Evolutionary conservation across 768 basidiomycete species (phyloP).

Genomic region (Lentinula raphanica): DNA sequence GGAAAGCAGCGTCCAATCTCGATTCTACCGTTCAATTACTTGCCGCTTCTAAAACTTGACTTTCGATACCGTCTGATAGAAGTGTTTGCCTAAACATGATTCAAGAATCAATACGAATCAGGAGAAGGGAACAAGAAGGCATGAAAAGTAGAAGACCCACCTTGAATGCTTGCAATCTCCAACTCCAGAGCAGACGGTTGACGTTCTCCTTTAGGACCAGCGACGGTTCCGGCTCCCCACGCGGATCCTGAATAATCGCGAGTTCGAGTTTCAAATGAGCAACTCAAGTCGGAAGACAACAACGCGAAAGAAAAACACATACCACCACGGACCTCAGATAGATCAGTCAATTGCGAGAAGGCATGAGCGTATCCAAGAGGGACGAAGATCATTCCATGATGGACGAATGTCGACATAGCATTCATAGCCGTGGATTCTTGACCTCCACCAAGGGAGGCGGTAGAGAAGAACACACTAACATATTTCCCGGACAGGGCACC

Average conservation of each 20-base stretch:
- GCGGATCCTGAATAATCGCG: slow-evolving; percentile 56
- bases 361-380: slow-evolving; percentile 64
- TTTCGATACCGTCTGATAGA: slow-evolving; percentile 43
- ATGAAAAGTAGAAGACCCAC: background rate
- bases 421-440: slow-evolving; percentile 58
- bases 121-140: too few relatives aligned
- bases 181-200: slow-evolving; percentile 46
- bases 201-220: slow-evolving; percentile 40
- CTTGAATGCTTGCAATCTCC: background rate
- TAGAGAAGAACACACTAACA: slow-evolving; percentile 69
- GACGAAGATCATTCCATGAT: slow-evolving; percentile 70
- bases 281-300: background rate
- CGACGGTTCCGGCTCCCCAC: slow-evolving; percentile 71
- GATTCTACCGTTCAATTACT: background rate
- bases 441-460: slow-evolving; percentile 74
- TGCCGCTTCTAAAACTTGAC: slow-evolving; percentile 18
- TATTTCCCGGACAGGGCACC: slow-evolving; percentile 71
- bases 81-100: slow-evolving; percentile 43
- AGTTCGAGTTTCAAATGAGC: background rate
- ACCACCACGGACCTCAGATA: slow-evolving; percentile 56
- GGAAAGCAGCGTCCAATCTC: background rate
- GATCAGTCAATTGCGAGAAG: slow-evolving; percentile 35
- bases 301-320: slow-evolving; percentile 20
- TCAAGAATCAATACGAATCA: slow-evolving; percentile 14
- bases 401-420: slow-evolving; percentile 53